A percentile compares a stretch with the other conserved stretches of the same genome.
These are phyloP conservation scores for Suillus variegatus DNA, from an alignment of 768 basidiomycete species.

Conservation along the genomic window DNA sequence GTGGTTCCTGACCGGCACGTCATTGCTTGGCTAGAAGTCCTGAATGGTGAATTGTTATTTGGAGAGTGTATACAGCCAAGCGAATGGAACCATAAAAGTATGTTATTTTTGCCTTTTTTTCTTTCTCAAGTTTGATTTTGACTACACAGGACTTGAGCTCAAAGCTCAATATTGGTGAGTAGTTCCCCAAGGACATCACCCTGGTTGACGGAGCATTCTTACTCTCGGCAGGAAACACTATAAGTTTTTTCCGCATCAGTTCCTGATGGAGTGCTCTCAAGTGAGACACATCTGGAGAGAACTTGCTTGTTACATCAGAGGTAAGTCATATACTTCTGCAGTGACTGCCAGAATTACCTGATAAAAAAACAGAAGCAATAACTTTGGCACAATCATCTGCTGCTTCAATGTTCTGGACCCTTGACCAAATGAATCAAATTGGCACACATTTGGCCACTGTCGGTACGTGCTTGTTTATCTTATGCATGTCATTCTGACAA, in stretches of 20 bases:
- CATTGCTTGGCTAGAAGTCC: not conserved
- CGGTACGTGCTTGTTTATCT: not conserved
- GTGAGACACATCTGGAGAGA: not conserved
- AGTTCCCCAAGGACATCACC: no score
- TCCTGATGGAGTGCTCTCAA: not conserved
- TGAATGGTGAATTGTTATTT: not conserved
- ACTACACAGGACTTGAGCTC: not conserved
- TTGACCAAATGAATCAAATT: conserved; percentile 1
- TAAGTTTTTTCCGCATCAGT: not conserved
- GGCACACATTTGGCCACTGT: not conserved
- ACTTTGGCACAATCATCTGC: not conserved
- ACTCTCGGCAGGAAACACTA: not conserved
- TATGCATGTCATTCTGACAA: no score
- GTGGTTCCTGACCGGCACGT: not conserved
- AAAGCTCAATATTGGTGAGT: not conserved
- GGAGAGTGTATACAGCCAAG: not conserved
- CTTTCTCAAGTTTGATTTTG: not conserved
- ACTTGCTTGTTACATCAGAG: not conserved
- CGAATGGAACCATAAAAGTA: not conserved
- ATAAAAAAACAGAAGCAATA: not conserved
- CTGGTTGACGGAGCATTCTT: not conserved
- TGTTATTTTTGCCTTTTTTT: not conserved
- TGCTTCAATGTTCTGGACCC: not conserved
- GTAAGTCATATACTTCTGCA: not conserved
- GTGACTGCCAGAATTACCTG: not conserved